These are phyloP conservation scores for Entophlyctis helioformis DNA, from an alignment of 192 early-diverging fungal genomes.

Conservation along the genomic window DNA sequence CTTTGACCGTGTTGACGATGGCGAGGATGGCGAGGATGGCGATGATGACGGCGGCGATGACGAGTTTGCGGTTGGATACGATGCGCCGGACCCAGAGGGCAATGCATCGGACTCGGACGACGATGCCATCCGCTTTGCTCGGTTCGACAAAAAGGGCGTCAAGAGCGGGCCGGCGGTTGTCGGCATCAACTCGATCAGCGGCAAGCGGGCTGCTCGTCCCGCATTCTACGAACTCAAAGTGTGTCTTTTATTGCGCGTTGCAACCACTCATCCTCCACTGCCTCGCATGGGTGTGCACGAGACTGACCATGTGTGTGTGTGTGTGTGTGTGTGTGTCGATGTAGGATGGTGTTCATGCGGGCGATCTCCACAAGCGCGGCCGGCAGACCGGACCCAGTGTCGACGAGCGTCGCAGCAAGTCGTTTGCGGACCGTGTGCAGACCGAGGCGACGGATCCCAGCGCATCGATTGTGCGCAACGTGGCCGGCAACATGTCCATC, in stretches of 20 bases:
- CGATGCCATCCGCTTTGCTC: constrained; percentile 15
- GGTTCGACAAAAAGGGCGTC: constrained; percentile 4
- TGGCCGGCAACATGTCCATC: constrained; percentile 19
- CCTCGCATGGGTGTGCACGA: not conserved
- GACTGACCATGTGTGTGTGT: no score
- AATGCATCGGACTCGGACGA: constrained; percentile 14
- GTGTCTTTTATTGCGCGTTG: not conserved
- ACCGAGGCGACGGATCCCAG: not conserved
- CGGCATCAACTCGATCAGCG: constrained; percentile 1
- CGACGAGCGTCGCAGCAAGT: constrained; percentile 1
- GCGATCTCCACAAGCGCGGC: not conserved
- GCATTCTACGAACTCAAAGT: constrained; percentile 25
- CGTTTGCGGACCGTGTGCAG: constrained; percentile 17
- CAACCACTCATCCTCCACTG: not conserved
- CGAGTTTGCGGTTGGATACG: not conserved
- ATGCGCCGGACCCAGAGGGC: not conserved
- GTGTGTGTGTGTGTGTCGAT: no score
- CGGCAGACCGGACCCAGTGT: not conserved
- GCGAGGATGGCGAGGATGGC: constrained; percentile 9
- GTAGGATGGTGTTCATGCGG: no score
- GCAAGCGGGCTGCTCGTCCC: constrained; percentile 9
- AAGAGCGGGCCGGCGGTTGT: no score
- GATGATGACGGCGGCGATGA: constrained; percentile 8
- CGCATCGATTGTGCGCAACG: not conserved
- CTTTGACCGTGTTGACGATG: not conserved